phyloP scores from a whole-genome alignment of 2,329 filamentous ascomycete genomes.

The Malbranchea cinnamomea region DNA sequence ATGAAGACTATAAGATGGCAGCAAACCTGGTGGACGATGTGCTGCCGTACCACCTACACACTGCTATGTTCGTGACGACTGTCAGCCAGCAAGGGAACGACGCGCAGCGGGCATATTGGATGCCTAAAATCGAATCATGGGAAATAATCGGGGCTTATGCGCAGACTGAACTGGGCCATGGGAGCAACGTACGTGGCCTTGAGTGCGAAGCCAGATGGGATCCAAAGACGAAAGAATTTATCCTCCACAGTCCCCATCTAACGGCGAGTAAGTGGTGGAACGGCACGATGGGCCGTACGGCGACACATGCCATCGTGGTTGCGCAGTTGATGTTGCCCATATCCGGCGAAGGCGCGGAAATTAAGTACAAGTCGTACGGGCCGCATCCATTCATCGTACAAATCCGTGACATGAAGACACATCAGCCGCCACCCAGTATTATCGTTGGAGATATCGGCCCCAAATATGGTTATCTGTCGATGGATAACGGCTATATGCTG shows the following conservation, averaged over 20 bases:
- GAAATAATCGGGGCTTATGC: slow-evolving; percentile 34
- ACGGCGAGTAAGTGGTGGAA: slow-evolving; percentile 38
- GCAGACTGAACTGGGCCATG: slow-evolving; percentile 33
- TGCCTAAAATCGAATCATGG: slow-evolving; percentile 30
- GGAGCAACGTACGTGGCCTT: slow-evolving; percentile 32
- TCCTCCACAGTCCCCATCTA: slow-evolving; percentile 31
- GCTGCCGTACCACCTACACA: slow-evolving; percentile 37
- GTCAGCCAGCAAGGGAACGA: slow-evolving; percentile 31
- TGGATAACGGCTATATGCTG: slow-evolving; percentile 10
- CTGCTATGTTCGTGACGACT: slow-evolving; percentile 33
- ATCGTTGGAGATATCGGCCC: slow-evolving; percentile 9
- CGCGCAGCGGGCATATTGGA: slow-evolving; percentile 30
- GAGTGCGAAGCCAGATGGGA: slow-evolving; percentile 31
- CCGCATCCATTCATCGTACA: slow-evolving; percentile 35
- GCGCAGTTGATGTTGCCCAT: slow-evolving; percentile 29
- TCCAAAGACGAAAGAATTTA: slow-evolving; percentile 27
- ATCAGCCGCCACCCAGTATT: slow-evolving; percentile 7
- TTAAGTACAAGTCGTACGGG: slow-evolving; percentile 21
- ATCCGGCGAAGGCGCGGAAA: slow-evolving; percentile 12
- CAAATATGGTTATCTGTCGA: slow-evolving; percentile 8
- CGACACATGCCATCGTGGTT: slow-evolving; percentile 35
- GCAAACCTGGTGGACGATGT: slow-evolving; percentile 40
- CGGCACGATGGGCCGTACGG: slow-evolving; percentile 32
- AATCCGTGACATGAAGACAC: slow-evolving; percentile 19
- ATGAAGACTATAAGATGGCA: slow-evolving; percentile 37